Evolutionary conservation across 2,329 filamentous ascomycete genomes (phyloP).

Genomic region (Paraphaeosphaeria minitans): DNA sequence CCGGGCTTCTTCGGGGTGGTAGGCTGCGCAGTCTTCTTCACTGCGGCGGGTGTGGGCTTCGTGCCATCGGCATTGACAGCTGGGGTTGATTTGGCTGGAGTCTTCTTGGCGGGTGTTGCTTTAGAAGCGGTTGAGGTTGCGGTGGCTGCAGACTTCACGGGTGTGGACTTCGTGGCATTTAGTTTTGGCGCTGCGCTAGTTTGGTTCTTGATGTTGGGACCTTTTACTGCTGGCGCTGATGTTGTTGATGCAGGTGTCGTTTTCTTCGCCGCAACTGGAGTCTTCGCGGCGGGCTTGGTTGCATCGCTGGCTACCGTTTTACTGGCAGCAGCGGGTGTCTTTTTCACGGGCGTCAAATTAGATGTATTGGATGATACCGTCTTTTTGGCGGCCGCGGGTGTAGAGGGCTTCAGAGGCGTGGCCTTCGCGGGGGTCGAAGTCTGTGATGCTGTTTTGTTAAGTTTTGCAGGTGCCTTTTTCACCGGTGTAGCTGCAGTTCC

Average conservation of each 20-base stretch:
- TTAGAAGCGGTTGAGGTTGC: constrained; percentile 21
- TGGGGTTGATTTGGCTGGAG: constrained; percentile 21
- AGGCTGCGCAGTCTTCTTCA: constrained; percentile 32
- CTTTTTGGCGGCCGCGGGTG: neutral
- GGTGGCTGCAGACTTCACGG: neutral
- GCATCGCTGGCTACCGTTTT: neutral
- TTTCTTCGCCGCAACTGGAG: constrained; percentile 31
- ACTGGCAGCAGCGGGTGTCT: neutral
- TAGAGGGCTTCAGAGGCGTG: neutral
- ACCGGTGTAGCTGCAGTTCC: constrained; percentile 17
- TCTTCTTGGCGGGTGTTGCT: constrained; percentile 32
- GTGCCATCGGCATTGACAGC: constrained; percentile 21
- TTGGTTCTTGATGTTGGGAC: constrained; percentile 21
- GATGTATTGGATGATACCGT: constrained; percentile 5
- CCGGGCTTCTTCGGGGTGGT: constrained; percentile 42
- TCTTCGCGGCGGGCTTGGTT: constrained; percentile 14
- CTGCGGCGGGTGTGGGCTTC: constrained; percentile 33
- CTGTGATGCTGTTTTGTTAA: neutral
- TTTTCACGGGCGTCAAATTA: constrained; percentile 14
- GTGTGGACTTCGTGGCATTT: constrained; percentile 13
- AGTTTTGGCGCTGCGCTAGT: constrained; percentile 20
- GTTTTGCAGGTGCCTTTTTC: constrained; percentile 20
- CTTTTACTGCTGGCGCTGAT: constrained; percentile 10
- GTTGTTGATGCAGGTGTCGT: constrained; percentile 23
- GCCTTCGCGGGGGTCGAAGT: constrained; percentile 8